Conservation (phyloP, 805 yeast genomes). For the Torulaspora franciscae region DNA sequence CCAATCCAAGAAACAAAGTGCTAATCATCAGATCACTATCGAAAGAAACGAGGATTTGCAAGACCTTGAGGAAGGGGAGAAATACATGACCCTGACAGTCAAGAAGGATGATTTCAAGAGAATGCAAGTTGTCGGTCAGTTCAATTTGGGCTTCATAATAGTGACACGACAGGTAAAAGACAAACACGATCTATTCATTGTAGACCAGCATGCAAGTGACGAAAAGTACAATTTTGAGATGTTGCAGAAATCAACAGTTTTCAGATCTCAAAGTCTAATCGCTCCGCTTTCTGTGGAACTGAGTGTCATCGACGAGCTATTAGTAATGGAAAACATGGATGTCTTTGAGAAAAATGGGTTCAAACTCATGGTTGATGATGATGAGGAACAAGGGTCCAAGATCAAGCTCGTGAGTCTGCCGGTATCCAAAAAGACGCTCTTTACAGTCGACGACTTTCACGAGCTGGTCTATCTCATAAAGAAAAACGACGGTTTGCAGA, state of each 20-base stretch:
- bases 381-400: slow-evolving; percentile 51
- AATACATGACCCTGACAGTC: slow-evolving; percentile 53
- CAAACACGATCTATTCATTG: slow-evolving; percentile 63
- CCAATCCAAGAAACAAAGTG: neutral
- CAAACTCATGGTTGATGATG: slow-evolving; percentile 47
- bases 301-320: slow-evolving; percentile 71
- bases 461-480: slow-evolving; percentile 69
- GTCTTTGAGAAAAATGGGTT: slow-evolving; percentile 77
- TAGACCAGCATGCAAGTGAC: slow-evolving; percentile 98
- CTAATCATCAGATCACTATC: slow-evolving; percentile 14
- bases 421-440: slow-evolving; percentile 60
- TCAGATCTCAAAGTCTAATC: slow-evolving; percentile 69
- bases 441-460: slow-evolving; percentile 60
- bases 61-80: slow-evolving; percentile 50
- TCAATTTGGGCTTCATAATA: slow-evolving; percentile 89
- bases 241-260: slow-evolving; percentile 49
- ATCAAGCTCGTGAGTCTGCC: slow-evolving; percentile 63
- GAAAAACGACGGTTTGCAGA: slow-evolving; percentile 47
- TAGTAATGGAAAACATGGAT: slow-evolving; percentile 54
- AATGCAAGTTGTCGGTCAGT: slow-evolving; percentile 88
- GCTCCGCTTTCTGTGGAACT: slow-evolving; percentile 53
- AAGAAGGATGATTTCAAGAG: slow-evolving; percentile 63
- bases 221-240: slow-evolving; percentile 88
- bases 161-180: slow-evolving; percentile 48
- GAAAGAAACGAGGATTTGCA: slow-evolving; percentile 41